A percentile compares a stretch with the other conserved stretches of the same genome.
phyloP scores from a whole-genome alignment of 139 green algal species.

The Zygnema cylindricum region DNA sequence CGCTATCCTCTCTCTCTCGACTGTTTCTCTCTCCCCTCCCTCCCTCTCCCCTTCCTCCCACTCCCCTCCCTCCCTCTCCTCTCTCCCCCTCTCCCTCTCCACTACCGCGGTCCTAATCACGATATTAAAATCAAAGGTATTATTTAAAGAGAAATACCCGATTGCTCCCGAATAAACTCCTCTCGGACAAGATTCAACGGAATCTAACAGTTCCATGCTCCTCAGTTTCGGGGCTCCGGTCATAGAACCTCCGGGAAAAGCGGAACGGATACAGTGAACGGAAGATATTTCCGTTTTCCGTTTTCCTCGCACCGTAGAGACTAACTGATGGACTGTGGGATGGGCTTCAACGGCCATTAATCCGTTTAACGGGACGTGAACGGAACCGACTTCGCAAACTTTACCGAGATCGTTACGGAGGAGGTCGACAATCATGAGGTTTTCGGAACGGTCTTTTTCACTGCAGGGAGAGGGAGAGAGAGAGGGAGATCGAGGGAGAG shows the following conservation, averaged over 20 bases:
- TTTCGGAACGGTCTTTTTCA: conserved; percentile 96
- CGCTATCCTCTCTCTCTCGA: background rate
- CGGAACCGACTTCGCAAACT: conserved; percentile 73
- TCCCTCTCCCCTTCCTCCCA: background rate
- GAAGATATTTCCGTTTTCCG: background rate
- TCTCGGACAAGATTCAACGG: conserved; percentile 79
- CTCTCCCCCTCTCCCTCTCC: conserved; percentile 23
- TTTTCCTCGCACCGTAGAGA: conserved; percentile 83
- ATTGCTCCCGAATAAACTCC: conserved; percentile 92
- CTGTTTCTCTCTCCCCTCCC: background rate
- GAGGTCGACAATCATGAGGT: conserved; percentile 99
- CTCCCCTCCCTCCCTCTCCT: background rate
- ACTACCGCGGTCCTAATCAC: conserved; percentile 94
- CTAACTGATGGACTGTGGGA: conserved; percentile 80
- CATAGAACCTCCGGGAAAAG: conserved; percentile 96
- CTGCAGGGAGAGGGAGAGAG: conserved; percentile 40
- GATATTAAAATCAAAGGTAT: conserved; percentile 97
- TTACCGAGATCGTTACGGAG: conserved; percentile 94
- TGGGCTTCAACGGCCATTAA: conserved; percentile 95
- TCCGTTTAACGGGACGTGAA: conserved; percentile 85
- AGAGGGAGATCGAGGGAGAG: too few relatives aligned
- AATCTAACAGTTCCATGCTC: conserved; percentile 89
- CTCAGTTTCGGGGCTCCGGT: conserved; percentile 75
- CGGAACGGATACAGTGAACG: conserved; percentile 79
- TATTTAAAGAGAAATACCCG: conserved; percentile 87